A percentile compares a stretch with the other conserved stretches of the same genome.
phyloP scores from a whole-genome alignment of 2,329 filamentous ascomycete genomes.

The Cercospora nicotianae region DNA sequence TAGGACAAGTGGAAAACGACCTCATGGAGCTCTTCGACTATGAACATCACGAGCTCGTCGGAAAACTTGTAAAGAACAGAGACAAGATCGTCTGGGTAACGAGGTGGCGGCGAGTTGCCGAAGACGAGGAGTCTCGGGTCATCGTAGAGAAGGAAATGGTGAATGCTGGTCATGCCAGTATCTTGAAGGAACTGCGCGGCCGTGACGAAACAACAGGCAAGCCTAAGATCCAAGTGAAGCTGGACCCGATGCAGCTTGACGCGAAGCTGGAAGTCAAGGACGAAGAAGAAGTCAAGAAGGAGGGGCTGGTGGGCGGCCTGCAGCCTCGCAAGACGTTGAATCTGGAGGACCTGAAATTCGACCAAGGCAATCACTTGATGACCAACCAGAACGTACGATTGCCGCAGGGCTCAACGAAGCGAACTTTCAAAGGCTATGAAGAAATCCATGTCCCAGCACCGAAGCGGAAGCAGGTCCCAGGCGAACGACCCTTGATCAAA shows the following conservation, averaged over 20 bases:
- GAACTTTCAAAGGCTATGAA: constrained; percentile 96
- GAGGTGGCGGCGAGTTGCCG: constrained; percentile 76
- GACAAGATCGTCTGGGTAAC: constrained; percentile 97
- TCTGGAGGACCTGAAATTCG: constrained; percentile 92
- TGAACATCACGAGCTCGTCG: constrained; percentile 89
- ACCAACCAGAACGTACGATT: constrained; percentile 96
- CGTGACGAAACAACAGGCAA: constrained; percentile 61
- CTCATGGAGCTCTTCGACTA: constrained; percentile 98
- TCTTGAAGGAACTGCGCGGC: constrained; percentile 83
- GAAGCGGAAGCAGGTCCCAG: constrained; percentile 78
- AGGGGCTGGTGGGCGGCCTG: constrained; percentile 74
- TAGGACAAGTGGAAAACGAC: constrained; percentile 96
- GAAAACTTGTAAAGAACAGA: constrained; percentile 85
- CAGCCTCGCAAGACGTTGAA: constrained; percentile 88
- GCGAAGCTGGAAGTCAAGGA: constrained; percentile 47
- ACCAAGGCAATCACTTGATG: constrained; percentile 98
- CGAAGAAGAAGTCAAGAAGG: constrained; percentile 62
- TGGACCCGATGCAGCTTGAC: constrained; percentile 77
- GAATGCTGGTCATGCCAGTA: constrained; percentile 79
- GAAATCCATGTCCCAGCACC: constrained; percentile 96
- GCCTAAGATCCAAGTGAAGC: constrained; percentile 75
- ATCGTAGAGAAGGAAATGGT: constrained; percentile 88
- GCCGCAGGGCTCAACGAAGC: constrained; percentile 91
- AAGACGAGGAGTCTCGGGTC: constrained; percentile 68
- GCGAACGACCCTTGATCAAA: constrained; percentile 73